Evolutionary conservation across 768 basidiomycete species (phyloP).

Genomic region (Mrakia frigida): DNA sequence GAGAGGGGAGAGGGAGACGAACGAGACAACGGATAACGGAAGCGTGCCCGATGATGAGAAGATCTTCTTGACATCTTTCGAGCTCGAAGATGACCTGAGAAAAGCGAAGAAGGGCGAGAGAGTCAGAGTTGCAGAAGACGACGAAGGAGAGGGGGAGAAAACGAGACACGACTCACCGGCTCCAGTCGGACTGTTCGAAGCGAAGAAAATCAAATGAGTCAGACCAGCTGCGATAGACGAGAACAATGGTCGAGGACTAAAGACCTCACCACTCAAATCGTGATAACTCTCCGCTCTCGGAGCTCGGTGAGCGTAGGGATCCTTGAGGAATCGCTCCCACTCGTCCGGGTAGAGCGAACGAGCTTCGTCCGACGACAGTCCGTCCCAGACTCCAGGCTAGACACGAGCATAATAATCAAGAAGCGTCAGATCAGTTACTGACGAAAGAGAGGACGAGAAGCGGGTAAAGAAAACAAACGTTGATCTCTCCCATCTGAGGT

Average conservation of each 20-base stretch:
- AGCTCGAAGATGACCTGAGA: slow-evolving; percentile 72
- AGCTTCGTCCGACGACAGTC: slow-evolving; percentile 82
- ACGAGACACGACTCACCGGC: slow-evolving; percentile 47
- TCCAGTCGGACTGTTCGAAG: slow-evolving; percentile 75
- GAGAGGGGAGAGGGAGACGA: slow-evolving; percentile 26
- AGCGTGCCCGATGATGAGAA: slow-evolving; percentile 75
- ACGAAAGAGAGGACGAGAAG: neutral
- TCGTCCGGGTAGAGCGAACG: slow-evolving; percentile 86
- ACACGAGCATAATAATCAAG: neutral
- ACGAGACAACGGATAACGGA: slow-evolving; percentile 81
- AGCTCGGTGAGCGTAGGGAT: slow-evolving; percentile 61
- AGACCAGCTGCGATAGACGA: slow-evolving; percentile 22
- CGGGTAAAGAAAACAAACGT: slow-evolving; percentile 56
- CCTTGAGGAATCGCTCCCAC: slow-evolving; percentile 84
- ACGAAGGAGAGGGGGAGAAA: neutral
- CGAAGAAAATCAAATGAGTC: slow-evolving; percentile 13
- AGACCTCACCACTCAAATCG: slow-evolving; percentile 56
- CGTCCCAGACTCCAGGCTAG: slow-evolving; percentile 70
- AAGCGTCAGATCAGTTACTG: neutral
- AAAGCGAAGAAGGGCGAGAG: neutral
- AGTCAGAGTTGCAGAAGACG: neutral
- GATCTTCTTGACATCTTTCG: slow-evolving; percentile 87
- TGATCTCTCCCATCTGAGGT: slow-evolving; percentile 94
- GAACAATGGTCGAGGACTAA: neutral
- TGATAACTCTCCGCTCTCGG: slow-evolving; percentile 86